Percentiles rank a stretch among this genome's conserved stretches.
These are phyloP conservation scores for Phyllachora maydis DNA, from an alignment of 2,329 filamentous ascomycete genomes.

Conservation along the genomic window DNA sequence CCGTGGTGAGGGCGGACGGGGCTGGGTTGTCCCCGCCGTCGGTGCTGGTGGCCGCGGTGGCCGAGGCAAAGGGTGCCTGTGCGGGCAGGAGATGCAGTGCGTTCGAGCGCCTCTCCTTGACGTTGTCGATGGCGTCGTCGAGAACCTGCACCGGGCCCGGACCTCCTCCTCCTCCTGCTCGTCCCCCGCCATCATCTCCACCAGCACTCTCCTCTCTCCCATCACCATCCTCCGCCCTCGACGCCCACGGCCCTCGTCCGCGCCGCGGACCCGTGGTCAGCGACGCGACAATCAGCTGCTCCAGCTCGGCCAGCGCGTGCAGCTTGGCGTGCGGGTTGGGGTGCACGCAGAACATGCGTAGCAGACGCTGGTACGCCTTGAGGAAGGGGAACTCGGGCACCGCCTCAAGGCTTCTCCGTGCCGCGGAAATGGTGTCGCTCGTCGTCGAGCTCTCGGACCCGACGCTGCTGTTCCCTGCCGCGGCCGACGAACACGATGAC, in stretches of 20 bases:
- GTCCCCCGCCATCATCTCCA: slow-evolving; percentile 7
- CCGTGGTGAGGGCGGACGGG: slow-evolving; percentile 25
- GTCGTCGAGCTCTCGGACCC: slow-evolving; percentile 20
- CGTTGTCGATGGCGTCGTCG: slow-evolving; percentile 48
- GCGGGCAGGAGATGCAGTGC: slow-evolving; percentile 18
- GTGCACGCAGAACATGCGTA: slow-evolving; percentile 75
- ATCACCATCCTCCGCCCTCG: slow-evolving; percentile 15
- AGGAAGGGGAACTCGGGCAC: slow-evolving; percentile 54
- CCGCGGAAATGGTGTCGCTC: slow-evolving; percentile 16
- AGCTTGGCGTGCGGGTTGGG: slow-evolving; percentile 79
- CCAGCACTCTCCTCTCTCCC: slow-evolving; percentile 10
- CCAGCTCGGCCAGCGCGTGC: slow-evolving; percentile 61
- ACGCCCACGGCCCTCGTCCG: no score
- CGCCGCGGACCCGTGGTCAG: slow-evolving; percentile 38
- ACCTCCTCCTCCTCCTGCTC: slow-evolving; percentile 6
- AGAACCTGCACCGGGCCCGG: slow-evolving; percentile 20
- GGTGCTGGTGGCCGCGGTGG: slow-evolving; percentile 11
- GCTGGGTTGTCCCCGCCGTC: slow-evolving; percentile 23
- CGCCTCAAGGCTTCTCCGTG: slow-evolving; percentile 11
- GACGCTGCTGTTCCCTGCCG: no score
- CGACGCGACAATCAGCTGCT: slow-evolving; percentile 62
- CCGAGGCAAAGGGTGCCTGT: slow-evolving; percentile 4
- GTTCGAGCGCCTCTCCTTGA: slow-evolving; percentile 46
- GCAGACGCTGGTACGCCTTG: slow-evolving; percentile 56
- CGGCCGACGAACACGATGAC: no score